Evolutionary conservation across 23 red algal species (phyloP), one percentile per base, ranked within the genome.

Genomic region (Rhodosorus marinus): DNA sequence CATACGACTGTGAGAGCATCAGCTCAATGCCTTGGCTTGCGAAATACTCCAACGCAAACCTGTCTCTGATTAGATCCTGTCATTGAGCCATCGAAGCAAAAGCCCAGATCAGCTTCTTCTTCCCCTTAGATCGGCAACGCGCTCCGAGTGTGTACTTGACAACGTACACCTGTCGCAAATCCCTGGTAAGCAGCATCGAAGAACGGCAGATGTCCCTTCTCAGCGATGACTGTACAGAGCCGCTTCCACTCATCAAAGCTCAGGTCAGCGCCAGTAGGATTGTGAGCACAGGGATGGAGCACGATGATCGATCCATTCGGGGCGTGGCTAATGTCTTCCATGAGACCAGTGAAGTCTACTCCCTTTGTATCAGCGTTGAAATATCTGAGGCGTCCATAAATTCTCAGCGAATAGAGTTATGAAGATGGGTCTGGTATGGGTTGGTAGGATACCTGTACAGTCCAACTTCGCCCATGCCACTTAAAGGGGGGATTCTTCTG

Each of bases 131-230:
- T 36, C 5, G 51, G 46, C n/a, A n/a, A n/a, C n/a, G n/a, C n/a
- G n/a, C n/a, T n/a, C n/a, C n/a, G n/a, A n/a, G n/a, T n/a, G n/a
- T n/a, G n/a, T n/a, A n/a, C n/a, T n/a, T n/a, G n/a, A n/a, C n/a
- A n/a, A n/a, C n/a, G n/a, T n/a, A n/a, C n/a, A 9, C 90, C 90
- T 11, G 79, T 81, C 26, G 90, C 90, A 51, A 98, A 85, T 6
- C 90, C 90, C 50, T 98, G 90, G 33, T 98, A 98, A 6, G 90
- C 90, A 20, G 60, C 80, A 70, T 98, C 90, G 57, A 98, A 98
- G 11, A 98, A 66, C 21, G 81, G 79, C 24, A 98, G 57, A 9
- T 67, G 58, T n/a, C 49, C 35, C 26, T 47, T 36, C 23, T 48
- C 15, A 20, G 51, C 31, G 6, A 79, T 54, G 1, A 83, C 72